These are phyloP conservation scores for Fusarium siculi DNA, from an alignment of 2,329 filamentous ascomycete species.

Conservation along the genomic window DNA sequence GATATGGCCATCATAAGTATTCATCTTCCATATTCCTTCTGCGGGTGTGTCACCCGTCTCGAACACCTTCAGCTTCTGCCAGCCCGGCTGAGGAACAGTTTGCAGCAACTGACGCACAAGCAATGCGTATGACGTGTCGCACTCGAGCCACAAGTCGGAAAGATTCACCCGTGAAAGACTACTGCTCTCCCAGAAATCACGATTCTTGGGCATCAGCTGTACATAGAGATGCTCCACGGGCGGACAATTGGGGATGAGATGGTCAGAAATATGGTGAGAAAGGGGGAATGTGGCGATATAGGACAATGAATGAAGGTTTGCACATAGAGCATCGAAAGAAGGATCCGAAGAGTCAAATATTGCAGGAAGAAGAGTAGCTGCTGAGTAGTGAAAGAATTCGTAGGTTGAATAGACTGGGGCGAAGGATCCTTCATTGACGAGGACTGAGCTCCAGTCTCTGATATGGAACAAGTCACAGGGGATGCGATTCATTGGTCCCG, in stretches of 20 bases:
- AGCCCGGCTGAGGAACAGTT: conserved; percentile 44
- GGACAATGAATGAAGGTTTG: conserved; percentile 59
- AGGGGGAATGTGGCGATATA: conserved; percentile 77
- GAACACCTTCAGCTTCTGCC: conserved; percentile 58
- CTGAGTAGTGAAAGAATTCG: conserved; percentile 74
- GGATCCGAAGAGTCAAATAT: conserved; percentile 57
- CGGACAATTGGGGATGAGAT: conserved; percentile 59
- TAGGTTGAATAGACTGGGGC: conserved; percentile 77
- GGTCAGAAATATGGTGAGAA: conserved; percentile 65
- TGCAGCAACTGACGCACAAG: conserved; percentile 56
- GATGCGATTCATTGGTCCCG: conserved; percentile 21
- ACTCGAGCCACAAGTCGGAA: conserved; percentile 64
- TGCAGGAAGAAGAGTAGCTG: conserved; percentile 69
- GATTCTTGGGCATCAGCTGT: conserved; percentile 57
- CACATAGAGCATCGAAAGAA: conserved; percentile 49
- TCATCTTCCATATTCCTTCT: conserved; percentile 58
- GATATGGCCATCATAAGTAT: conserved; percentile 53
- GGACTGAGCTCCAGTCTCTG: conserved; percentile 72
- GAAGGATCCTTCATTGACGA: conserved; percentile 80
- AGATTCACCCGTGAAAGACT: conserved; percentile 53
- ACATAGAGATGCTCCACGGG: conserved; percentile 64
- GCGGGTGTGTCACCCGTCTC: conserved; percentile 62
- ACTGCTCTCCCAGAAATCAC: conserved; percentile 52
- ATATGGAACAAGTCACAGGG: conserved; percentile 62
- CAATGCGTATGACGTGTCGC: conserved; percentile 60